Evolutionary conservation across 352 stramenopile genomes (phyloP).

Genomic region (Peronospora belbahrii): DNA sequence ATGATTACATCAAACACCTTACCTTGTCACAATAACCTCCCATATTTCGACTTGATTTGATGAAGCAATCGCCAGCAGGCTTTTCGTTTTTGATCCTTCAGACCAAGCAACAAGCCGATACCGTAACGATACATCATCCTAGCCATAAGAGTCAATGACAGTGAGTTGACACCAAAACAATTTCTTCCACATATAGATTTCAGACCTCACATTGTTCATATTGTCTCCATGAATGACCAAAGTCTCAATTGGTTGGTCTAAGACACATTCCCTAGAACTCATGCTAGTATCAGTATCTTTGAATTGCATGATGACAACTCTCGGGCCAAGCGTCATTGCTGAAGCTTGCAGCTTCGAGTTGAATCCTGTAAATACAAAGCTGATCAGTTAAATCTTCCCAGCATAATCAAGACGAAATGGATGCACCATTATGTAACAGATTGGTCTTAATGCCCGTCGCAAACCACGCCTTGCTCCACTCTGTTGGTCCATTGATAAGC

Average conservation of each 20-base stretch:
- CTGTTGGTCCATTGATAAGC: slow-evolving; percentile 31
- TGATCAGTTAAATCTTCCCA: background rate
- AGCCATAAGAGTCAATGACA: background rate
- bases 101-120: slow-evolving; percentile 30
- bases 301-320: slow-evolving; percentile 28
- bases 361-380: slow-evolving; percentile 23
- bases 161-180: background rate
- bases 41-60: slow-evolving; percentile 24
- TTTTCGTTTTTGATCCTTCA: slow-evolving; percentile 9
- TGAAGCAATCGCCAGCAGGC: slow-evolving; percentile 27
- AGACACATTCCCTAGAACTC: slow-evolving; percentile 1
- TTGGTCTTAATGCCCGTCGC: slow-evolving; percentile 24
- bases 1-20: background rate
- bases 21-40: slow-evolving; percentile 26
- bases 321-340: slow-evolving; percentile 27
- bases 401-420: background rate
- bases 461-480: slow-evolving; percentile 33
- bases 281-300: slow-evolving; percentile 4
- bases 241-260: slow-evolving; percentile 4
- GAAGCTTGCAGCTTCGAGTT: slow-evolving; percentile 31
- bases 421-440: slow-evolving; percentile 18
- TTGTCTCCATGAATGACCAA: slow-evolving; percentile 14
- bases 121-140: background rate
- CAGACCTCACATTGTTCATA: slow-evolving; percentile 9
- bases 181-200: background rate